These are phyloP conservation scores for Teunomyces gatunensis DNA, from an alignment of 805 yeast species.

Conservation along the genomic window DNA sequence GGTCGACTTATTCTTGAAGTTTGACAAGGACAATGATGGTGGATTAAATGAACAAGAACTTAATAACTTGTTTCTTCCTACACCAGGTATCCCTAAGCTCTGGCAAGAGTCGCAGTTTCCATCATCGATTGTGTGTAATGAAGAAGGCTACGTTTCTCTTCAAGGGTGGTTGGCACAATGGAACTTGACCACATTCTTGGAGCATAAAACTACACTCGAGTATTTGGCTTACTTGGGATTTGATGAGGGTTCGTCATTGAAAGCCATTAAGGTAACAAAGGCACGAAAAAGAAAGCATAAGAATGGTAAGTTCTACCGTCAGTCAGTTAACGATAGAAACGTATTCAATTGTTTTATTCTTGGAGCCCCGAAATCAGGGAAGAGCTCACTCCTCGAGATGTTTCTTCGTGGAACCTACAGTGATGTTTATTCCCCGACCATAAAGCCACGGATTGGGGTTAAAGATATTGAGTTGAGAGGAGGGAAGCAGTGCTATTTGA, in stretches of 20 bases:
- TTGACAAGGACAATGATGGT: slow-evolving; percentile 96
- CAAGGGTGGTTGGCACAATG: slow-evolving; percentile 99
- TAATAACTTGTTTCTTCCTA: slow-evolving; percentile 68
- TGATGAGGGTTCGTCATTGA: slow-evolving; percentile 43
- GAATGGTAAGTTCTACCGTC: slow-evolving; percentile 61
- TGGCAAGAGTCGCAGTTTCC: slow-evolving; percentile 92
- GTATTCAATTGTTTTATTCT: slow-evolving; percentile 87
- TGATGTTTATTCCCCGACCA: slow-evolving; percentile 75
- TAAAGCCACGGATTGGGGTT: slow-evolving; percentile 76
- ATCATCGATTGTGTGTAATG: slow-evolving; percentile 81
- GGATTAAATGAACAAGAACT: slow-evolving; percentile 80
- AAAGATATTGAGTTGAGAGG: slow-evolving; percentile 92
- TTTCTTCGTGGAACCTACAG: slow-evolving; percentile 74
- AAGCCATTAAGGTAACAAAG: slow-evolving; percentile 73
- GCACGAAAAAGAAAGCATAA: slow-evolving; percentile 71
- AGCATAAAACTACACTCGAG: slow-evolving; percentile 78
- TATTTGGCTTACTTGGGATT: slow-evolving; percentile 90
- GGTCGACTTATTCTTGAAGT: slow-evolving; percentile 83
- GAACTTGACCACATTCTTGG: slow-evolving; percentile 93
- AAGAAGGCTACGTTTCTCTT: slow-evolving; percentile 81
- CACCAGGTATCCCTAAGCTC: slow-evolving; percentile 86
- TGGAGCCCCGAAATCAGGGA: slow-evolving; percentile 87
- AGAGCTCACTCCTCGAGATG: slow-evolving; percentile 77
- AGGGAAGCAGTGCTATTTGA: slow-evolving; percentile 91
- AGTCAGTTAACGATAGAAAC: slow-evolving; percentile 73